Conservation (phyloP, 2,329 filamentous ascomycete species). For the Hypoxylon sp. region DNA sequence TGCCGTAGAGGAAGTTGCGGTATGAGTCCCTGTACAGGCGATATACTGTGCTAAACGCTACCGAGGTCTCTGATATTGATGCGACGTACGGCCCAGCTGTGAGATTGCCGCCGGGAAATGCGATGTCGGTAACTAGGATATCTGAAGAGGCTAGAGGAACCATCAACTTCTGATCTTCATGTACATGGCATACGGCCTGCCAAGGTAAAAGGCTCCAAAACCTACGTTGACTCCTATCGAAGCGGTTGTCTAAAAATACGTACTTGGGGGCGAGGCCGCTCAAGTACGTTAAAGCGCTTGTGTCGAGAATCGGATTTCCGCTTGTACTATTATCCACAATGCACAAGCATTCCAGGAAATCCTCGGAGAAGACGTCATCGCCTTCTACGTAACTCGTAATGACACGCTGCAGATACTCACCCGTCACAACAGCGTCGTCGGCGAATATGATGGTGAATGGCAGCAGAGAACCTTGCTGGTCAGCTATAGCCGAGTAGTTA, state of each 20-base stretch:
- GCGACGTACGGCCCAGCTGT: constrained; percentile 46
- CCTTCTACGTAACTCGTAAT: constrained; percentile 53
- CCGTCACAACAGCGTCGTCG: constrained; percentile 51
- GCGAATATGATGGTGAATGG: constrained; percentile 53
- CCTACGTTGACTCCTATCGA: constrained; percentile 28
- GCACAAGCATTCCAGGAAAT: constrained; percentile 56
- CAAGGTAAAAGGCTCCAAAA: neutral
- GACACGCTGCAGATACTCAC: constrained; percentile 49
- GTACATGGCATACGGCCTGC: neutral
- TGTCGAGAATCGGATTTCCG: constrained; percentile 44
- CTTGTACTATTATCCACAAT: constrained; percentile 49
- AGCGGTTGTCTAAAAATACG: constrained; percentile 42
- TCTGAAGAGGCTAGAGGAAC: constrained; percentile 24
- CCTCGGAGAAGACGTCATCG: constrained; percentile 57
- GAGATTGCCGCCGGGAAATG: constrained; percentile 21
- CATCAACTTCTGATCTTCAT: constrained; percentile 3
- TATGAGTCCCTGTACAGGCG: constrained; percentile 47
- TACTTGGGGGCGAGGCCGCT: constrained; percentile 33
- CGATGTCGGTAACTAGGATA: constrained; percentile 28
- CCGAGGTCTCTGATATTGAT: constrained; percentile 38
- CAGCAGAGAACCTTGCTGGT: constrained; percentile 23
- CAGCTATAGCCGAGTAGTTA: constrained; percentile 26
- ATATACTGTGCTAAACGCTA: constrained; percentile 44
- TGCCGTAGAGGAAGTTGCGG: constrained; percentile 48
- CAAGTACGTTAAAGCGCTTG: constrained; percentile 43